Conservation (phyloP, 2,329 filamentous ascomycete genomes). For the Tolypocladium sp. region DNA sequence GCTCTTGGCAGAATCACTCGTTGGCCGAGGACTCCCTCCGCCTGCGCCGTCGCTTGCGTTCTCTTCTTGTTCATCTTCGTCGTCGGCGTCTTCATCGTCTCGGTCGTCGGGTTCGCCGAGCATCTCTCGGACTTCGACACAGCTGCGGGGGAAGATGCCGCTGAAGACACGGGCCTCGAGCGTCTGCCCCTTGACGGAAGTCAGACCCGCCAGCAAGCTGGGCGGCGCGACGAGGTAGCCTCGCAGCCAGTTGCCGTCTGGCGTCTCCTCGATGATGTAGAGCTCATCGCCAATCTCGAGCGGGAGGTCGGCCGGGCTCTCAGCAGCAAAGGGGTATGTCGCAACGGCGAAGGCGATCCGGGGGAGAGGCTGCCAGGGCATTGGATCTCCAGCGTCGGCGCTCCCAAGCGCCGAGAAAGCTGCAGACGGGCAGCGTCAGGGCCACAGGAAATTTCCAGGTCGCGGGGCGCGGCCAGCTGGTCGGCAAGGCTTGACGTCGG, state of each 20-base stretch:
- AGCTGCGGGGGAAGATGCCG: slow-evolving; percentile 93
- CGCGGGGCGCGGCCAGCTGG: slow-evolving; percentile 3
- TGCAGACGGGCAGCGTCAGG: neutral
- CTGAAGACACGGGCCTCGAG: slow-evolving; percentile 94
- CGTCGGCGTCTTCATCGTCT: slow-evolving; percentile 35
- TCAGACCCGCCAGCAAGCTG: slow-evolving; percentile 83
- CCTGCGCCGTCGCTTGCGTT: slow-evolving; percentile 20
- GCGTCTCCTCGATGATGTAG: slow-evolving; percentile 96
- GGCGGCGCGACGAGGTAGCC: slow-evolving; percentile 94
- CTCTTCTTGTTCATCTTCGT: slow-evolving; percentile 23
- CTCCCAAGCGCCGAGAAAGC: neutral
- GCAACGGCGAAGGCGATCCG: slow-evolving; percentile 97
- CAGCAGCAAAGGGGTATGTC: slow-evolving; percentile 85
- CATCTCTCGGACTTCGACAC: slow-evolving; percentile 89
- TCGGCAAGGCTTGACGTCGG: slow-evolving; percentile 6
- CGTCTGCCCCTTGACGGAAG: slow-evolving; percentile 82
- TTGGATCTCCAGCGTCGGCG: slow-evolving; percentile 30
- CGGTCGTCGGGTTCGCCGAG: slow-evolving; percentile 62
- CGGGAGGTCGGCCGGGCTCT: slow-evolving; percentile 80
- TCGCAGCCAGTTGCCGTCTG: slow-evolving; percentile 84
- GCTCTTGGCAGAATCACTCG: slow-evolving; percentile 45
- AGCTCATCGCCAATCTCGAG: slow-evolving; percentile 97
- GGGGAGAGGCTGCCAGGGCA: slow-evolving; percentile 96
- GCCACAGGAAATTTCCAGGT: neutral
- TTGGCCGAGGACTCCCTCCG: slow-evolving; percentile 17